Evolutionary conservation across 2,329 filamentous ascomycete genomes (phyloP), one percentile per base, ranked within the genome.

Genomic region (Fonsecaea nubica): DNA sequence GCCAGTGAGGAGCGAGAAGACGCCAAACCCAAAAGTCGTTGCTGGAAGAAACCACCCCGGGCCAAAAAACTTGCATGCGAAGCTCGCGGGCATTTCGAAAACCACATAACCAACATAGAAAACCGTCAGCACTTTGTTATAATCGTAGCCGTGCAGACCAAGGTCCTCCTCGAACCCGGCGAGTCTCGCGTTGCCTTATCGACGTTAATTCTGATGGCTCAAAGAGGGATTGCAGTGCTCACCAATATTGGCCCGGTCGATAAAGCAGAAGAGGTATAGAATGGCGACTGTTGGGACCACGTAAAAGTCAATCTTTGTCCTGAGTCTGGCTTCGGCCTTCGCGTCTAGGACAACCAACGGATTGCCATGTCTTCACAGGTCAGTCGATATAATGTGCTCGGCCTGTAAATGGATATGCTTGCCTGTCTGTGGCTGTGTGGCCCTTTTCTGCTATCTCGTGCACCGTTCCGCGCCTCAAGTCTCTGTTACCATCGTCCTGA

Each of bases 41-140:
- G 80, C 74, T 0, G 90, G 90, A 18, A 92, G 83, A 74, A 88
- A 92, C 87, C 87, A 91, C 35, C 89, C 89, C 0, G 90, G 90
- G 0, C 90, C 90, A 3, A 92, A 80, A 80, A 82, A 87, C 76
- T 92, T 92, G 81, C 89, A 91, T 18, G 82, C 76, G 65, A 92
- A 83, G 69, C 87, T 92, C 61, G 82, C 83, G 0, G 90, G 90
- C 53, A 92, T 89, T 75, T 92, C 87, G 70, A 90, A 90, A 54
- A 92, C 32, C 71, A 92, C 91, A 76, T 92, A 92, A 7, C 86
- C 86, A 74, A 92, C 82, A 77, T 90, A 92, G 78, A 92, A 92
- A 69, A 88, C 75, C 9, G 88, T 88, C 2, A 92, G 81, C 1
- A 91, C 80, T 32, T 78, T 78, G 74, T 92, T 92, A 80, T 91